Percentiles rank a stretch among this genome's conserved stretches.
Conservation (phyloP, 148 eudicot genomes). For the Tetragonia tetragonoides region DNA sequence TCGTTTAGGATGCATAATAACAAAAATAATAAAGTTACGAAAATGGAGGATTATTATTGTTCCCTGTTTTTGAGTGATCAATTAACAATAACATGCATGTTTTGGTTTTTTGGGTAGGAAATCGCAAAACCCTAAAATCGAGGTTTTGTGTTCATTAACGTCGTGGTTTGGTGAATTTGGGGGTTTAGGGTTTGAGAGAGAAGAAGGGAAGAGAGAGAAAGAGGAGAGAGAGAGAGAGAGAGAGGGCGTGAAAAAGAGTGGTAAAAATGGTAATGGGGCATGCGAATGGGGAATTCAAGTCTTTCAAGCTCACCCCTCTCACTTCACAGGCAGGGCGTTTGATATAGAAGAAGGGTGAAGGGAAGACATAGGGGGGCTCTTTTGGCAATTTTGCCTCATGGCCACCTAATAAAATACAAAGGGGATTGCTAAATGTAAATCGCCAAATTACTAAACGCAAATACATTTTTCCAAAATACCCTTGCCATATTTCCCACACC, state of each 20-base stretch:
- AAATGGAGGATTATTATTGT: no score
- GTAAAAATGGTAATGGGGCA: not conserved
- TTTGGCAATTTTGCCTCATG: not conserved
- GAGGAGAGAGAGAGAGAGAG: not conserved
- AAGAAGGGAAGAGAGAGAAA: not conserved
- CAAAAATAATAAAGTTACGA: no score
- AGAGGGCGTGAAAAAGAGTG: not conserved
- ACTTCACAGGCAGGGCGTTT: not conserved
- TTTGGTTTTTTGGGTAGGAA: not conserved
- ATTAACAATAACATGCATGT: conserved; percentile 21
- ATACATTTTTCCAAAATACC: no score
- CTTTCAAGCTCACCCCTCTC: not conserved
- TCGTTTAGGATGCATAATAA: conserved; percentile 61
- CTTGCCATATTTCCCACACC: no score
- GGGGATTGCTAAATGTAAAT: no score
- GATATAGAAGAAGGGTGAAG: not conserved
- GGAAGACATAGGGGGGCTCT: not conserved
- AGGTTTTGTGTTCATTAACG: not conserved
- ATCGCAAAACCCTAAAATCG: conserved; percentile 17
- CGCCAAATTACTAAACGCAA: no score
- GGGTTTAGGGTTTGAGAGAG: conserved; percentile 7
- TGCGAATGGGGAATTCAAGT: not conserved
- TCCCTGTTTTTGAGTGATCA: not conserved
- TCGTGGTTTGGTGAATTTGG: conserved; percentile 11
- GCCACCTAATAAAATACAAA: no score